A percentile compares a stretch with the other conserved stretches of the same genome.
Evolutionary conservation across 2,329 filamentous ascomycete genomes (phyloP).

Genomic region (Exophiala bonariae): DNA sequence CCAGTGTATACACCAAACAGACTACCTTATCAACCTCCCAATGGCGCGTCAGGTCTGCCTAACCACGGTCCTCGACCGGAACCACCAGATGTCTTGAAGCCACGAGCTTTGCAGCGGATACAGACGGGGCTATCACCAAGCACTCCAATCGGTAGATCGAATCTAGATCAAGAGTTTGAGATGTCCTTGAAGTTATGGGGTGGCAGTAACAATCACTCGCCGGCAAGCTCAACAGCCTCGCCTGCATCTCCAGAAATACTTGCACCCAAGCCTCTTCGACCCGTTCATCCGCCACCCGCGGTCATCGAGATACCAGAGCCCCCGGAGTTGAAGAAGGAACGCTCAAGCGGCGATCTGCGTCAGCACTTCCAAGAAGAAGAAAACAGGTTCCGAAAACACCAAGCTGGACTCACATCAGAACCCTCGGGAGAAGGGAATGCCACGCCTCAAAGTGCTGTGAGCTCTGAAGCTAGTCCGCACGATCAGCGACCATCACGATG

Average conservation of each 20-base stretch:
- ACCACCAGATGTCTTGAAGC: conserved; percentile 18
- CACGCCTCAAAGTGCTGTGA: neutral
- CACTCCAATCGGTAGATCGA: conserved; percentile 3
- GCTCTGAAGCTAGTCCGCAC: neutral
- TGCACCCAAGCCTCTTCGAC: conserved; percentile 23
- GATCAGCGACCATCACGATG: conserved; percentile 4
- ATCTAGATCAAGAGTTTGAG: conserved; percentile 26
- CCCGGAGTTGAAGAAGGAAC: conserved; percentile 4
- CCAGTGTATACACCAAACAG: neutral
- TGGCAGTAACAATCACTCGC: conserved; percentile 6
- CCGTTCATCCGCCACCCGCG: conserved; percentile 15
- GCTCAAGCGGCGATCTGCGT: conserved; percentile 1
- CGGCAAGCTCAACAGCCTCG: conserved; percentile 7
- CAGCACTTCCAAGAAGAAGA: conserved; percentile 12
- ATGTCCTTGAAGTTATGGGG: conserved; percentile 23
- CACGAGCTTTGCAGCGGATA: conserved; percentile 16
- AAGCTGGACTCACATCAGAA: conserved; percentile 4
- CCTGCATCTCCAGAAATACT: conserved; percentile 14
- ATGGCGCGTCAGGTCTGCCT: neutral
- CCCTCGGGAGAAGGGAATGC: neutral
- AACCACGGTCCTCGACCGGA: neutral
- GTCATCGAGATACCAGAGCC: conserved; percentile 13
- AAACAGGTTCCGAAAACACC: conserved; percentile 13
- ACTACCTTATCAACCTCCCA: neutral
- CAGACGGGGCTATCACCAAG: conserved; percentile 19